Evolutionary conservation across 192 early-diverging fungal species (phyloP).

Genomic region (Phlyctochytrium planicorne): DNA sequence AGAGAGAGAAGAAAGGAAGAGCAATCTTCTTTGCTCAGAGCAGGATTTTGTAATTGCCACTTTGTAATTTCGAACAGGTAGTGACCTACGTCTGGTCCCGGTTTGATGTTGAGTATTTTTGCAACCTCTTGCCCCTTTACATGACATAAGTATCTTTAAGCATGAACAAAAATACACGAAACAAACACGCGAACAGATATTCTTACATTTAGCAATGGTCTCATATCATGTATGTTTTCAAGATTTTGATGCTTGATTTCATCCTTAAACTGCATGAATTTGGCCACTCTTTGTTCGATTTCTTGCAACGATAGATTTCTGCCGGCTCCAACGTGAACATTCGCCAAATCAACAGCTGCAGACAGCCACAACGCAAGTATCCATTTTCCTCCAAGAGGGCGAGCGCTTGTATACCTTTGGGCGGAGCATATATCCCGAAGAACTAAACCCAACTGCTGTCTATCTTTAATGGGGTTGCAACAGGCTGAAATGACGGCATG

Average conservation of each 20-base stretch:
- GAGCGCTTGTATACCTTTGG: constrained; percentile 9
- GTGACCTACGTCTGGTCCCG: constrained; percentile 66
- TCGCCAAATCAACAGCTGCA: constrained; percentile 19
- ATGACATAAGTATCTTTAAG: not conserved
- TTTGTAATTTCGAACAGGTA: constrained; percentile 70
- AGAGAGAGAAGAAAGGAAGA: constrained; percentile 2
- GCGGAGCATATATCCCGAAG: constrained; percentile 32
- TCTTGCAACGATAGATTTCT: not conserved
- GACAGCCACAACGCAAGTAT: constrained; percentile 32
- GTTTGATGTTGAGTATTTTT: constrained; percentile 62
- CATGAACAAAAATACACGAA: no score
- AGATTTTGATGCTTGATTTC: constrained; percentile 19
- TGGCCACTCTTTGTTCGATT: not conserved
- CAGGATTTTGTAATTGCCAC: constrained; percentile 80
- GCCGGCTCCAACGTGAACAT: not conserved
- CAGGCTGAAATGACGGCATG: no score
- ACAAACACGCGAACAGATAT: constrained; percentile 3
- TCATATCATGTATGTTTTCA: constrained; percentile 16
- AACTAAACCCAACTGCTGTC: constrained; percentile 23
- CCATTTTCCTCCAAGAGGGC: constrained; percentile 30
- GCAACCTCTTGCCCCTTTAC: constrained; percentile 69
- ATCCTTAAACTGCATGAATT: constrained; percentile 22
- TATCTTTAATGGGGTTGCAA: not conserved
- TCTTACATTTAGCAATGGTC: not conserved
- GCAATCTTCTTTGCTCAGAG: constrained; percentile 51